A percentile compares a stretch with the other conserved stretches of the same genome.
phyloP scores from a whole-genome alignment of 2,329 filamentous ascomycete species.

The Apiospora koreana region DNA sequence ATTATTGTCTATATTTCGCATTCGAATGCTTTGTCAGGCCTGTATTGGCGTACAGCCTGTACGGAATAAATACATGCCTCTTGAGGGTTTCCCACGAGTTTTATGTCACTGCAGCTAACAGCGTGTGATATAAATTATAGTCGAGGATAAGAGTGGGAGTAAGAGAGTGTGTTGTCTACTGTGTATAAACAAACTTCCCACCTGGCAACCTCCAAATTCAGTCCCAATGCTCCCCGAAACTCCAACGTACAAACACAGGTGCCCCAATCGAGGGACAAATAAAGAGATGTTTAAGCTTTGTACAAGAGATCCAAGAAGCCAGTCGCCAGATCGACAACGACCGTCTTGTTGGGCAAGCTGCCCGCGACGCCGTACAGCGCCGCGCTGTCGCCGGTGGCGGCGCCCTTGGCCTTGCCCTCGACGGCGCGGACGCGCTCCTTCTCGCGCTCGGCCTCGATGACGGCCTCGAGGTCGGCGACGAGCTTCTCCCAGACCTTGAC shows the following conservation, averaged over 20 bases:
- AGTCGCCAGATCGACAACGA: conserved; percentile 85
- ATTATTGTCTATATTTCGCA: background rate
- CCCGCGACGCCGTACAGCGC: conserved; percentile 95
- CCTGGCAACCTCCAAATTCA: background rate
- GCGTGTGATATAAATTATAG: background rate
- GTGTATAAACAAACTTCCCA: background rate
- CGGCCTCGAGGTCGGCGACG: conserved; percentile 68
- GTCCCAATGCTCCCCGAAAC: background rate
- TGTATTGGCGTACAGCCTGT: background rate
- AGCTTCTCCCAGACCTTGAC: conserved; percentile 79
- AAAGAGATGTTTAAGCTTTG: conserved; percentile 63
- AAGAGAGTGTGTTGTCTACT: background rate
- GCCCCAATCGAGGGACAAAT: no score
- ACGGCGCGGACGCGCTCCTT: conserved; percentile 73
- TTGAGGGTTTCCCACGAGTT: background rate
- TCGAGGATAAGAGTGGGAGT: background rate
- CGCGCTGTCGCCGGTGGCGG: conserved; percentile 75
- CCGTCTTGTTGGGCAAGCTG: conserved; percentile 91
- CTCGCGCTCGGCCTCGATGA: conserved; percentile 73
- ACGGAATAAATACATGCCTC: background rate
- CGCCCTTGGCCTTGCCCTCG: conserved; percentile 68
- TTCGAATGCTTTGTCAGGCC: background rate
- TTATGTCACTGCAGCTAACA: background rate
- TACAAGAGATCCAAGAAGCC: conserved; percentile 94
- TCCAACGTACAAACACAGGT: background rate